Evolutionary conservation across 2,329 filamentous ascomycete genomes (phyloP).

Genomic region (Dactylella cylindrospora): DNA sequence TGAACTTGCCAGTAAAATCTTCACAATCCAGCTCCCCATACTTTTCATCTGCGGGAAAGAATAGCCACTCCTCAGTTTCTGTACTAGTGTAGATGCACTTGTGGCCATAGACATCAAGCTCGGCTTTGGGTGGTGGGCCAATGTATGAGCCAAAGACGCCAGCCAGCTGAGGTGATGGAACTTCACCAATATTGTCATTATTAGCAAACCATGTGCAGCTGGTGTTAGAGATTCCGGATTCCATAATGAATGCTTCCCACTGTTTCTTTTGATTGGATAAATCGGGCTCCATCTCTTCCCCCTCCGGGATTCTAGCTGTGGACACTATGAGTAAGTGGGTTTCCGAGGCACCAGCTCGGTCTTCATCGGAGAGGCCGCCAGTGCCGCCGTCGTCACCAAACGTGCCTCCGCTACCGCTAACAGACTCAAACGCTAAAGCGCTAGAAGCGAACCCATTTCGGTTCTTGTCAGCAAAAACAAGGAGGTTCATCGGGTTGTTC

Average conservation of each 20-base stretch:
- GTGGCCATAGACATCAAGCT: not conserved
- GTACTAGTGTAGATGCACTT: not conserved
- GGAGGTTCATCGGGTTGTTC: not conserved
- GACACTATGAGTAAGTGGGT: slow-evolving; percentile 5
- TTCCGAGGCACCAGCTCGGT: slow-evolving; percentile 1
- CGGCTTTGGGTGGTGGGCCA: slow-evolving; percentile 2
- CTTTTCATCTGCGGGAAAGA: not conserved
- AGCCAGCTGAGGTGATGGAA: not conserved
- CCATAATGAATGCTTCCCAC: slow-evolving; percentile 9
- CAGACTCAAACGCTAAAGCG: slow-evolving; percentile 13
- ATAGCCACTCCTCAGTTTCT: not conserved
- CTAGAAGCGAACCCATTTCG: slow-evolving; percentile 32
- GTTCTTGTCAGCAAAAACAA: slow-evolving; percentile 12
- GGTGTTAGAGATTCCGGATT: not conserved
- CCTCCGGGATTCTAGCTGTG: not conserved
- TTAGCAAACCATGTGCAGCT: not conserved
- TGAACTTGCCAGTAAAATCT: not conserved
- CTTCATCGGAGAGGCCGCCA: not conserved
- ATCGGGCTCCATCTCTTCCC: not conserved
- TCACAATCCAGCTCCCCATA: slow-evolving; percentile 5
- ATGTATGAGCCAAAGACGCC: slow-evolving; percentile 10
- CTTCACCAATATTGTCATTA: not conserved
- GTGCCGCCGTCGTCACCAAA: slow-evolving; percentile 9
- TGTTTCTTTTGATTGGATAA: slow-evolving; percentile 9
- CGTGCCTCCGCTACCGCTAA: slow-evolving; percentile 5